Evolutionary conservation across 2,329 filamentous ascomycete genomes (phyloP), one percentile per base, ranked within the genome.

Genomic region (Teratosphaeria viscida): DNA sequence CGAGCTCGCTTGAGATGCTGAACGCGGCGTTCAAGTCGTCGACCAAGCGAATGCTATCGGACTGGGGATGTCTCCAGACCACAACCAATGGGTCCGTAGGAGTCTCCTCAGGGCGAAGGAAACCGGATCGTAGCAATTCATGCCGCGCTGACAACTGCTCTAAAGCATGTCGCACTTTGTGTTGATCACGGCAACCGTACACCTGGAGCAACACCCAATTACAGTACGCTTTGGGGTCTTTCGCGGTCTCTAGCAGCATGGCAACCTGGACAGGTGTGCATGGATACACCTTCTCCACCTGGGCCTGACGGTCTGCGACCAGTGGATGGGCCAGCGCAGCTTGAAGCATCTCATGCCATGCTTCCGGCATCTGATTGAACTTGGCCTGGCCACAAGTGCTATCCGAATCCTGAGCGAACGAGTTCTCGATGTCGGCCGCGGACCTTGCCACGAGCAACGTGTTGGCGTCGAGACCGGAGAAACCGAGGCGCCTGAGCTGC

Each of bases 261-360:
- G 89, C 85, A 19, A 81, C 76, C 67, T 96, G 92, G 10, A 94
- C 77, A 14, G 85, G 81, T 3, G 86, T 92, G 70, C 89, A 94
- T 4, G 80, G 80, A 19, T 82, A 67, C 4, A 83, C 71, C 29
- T 75, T 73, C 19, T 76, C 69, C 23, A 74, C 55, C 5, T 53
- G 26, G 2, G 43, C 27, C 12, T 14, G 32, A 8, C 16, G 11
- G 5, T 54, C 14, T 27, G 49, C 39, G 5, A 62, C 11, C 14
- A 52, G 16, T 6, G 39, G 35, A n/a, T 16, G n/a, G 12, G 19
- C 12, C 27, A 56, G 39, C 27, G 34, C 34, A 23, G 27, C 34
- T 16, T 54, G 27, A 6, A 54, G 27, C 16, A 54, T 32, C n/a
- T 54, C 53, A 32, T 54, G 53, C 27, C 27, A 54, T 26, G 27